These are phyloP conservation scores for Saccharomyces hybrid DNA, from an alignment of 1,139 yeast species.

Conservation along the genomic window DNA sequence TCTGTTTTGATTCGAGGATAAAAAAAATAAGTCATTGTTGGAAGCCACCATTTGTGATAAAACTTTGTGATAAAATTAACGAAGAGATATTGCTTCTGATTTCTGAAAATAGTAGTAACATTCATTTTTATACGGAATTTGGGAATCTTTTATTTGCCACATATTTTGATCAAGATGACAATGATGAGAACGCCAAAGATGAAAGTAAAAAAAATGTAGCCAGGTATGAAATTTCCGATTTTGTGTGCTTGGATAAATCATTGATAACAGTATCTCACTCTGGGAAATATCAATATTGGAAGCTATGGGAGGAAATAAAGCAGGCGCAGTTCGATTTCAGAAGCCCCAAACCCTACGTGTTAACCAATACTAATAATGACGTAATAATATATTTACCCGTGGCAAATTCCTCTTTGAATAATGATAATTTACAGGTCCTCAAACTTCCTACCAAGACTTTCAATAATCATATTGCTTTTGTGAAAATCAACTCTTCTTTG, in stretches of 20 bases:
- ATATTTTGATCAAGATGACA: slow-evolving; percentile 9
- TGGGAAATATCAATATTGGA: slow-evolving; percentile 27
- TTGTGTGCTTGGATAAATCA: slow-evolving; percentile 19
- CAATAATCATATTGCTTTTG: slow-evolving; percentile 24
- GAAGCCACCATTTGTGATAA: slow-evolving; percentile 11
- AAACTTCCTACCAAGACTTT: slow-evolving; percentile 28
- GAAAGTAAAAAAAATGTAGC: slow-evolving; percentile 7
- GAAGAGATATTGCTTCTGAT: slow-evolving; percentile 17
- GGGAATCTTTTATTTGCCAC: slow-evolving; percentile 27
- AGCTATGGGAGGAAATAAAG: slow-evolving; percentile 23
- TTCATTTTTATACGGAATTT: slow-evolving; percentile 21
- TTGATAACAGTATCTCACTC: slow-evolving; percentile 17
- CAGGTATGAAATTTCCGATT: slow-evolving; percentile 10
- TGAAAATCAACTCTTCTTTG: slow-evolving; percentile 20
- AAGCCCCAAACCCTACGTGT: slow-evolving; percentile 14
- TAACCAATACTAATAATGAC: slow-evolving; percentile 23
- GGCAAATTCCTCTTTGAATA: slow-evolving; percentile 16
- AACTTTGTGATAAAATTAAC: slow-evolving; percentile 16
- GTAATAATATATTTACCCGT: slow-evolving; percentile 25
- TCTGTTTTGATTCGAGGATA: slow-evolving; percentile 14
- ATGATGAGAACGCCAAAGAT: slow-evolving; percentile 5
- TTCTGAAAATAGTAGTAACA: slow-evolving; percentile 14
- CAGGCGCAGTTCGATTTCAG: slow-evolving; percentile 20
- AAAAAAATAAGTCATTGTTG: slow-evolving; percentile 10
- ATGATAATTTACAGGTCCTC: slow-evolving; percentile 18